Evolutionary conservation across 306 rosid genomes (phyloP).

Genomic region (Coriaria nepalensis): DNA sequence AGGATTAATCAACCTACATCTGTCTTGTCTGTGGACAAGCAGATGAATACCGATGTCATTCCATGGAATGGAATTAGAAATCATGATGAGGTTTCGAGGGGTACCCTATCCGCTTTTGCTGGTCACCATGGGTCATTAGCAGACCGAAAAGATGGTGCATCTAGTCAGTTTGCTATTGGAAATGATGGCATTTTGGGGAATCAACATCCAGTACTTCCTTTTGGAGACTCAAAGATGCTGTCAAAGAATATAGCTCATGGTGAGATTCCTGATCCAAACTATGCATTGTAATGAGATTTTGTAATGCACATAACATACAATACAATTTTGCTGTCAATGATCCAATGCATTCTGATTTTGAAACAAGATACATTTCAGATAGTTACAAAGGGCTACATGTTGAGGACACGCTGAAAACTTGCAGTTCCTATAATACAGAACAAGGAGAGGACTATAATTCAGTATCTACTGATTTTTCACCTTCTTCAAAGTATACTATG

Average conservation of each 20-base stretch:
- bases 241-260: slow-evolving; percentile 49
- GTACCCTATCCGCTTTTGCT: slow-evolving; percentile 33
- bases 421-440: slow-evolving; percentile 28
- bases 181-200: slow-evolving; percentile 33
- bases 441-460: slow-evolving; percentile 38
- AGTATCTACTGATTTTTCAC: slow-evolving; percentile 30
- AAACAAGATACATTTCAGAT: slow-evolving; percentile 13
- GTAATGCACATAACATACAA: slow-evolving; percentile 6
- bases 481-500: slow-evolving; percentile 71
- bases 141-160: slow-evolving; percentile 49
- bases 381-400: slow-evolving; percentile 16
- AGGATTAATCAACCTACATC: slow-evolving; percentile 46
- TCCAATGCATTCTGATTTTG: slow-evolving; percentile 19
- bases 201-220: slow-evolving; percentile 27
- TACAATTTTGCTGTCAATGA: slow-evolving; percentile 18
- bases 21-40: slow-evolving; percentile 32
- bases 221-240: slow-evolving; percentile 39
- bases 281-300: slow-evolving; percentile 10
- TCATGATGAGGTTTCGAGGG: slow-evolving; percentile 52
- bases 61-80: slow-evolving; percentile 53
- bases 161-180: slow-evolving; percentile 35
- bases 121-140: slow-evolving; percentile 44
- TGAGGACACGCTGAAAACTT: slow-evolving; percentile 19
- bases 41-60: slow-evolving; percentile 22
- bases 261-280: slow-evolving; percentile 18